Conservation (phyloP, 2,329 filamentous ascomycete species). For the Colletotrichum destructivum region DNA sequence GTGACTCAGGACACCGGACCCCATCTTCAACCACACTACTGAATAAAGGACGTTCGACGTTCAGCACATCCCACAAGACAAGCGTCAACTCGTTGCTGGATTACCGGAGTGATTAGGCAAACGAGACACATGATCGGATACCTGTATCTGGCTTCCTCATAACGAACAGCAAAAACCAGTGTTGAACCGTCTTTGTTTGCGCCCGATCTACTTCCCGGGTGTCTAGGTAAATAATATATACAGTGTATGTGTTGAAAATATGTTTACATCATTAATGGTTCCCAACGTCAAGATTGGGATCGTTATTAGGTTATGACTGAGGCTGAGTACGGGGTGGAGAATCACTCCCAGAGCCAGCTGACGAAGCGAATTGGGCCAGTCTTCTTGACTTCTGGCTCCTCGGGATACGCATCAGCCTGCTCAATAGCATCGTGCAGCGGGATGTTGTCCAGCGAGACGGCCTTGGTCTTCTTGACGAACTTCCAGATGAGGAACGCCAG, state of each 20-base stretch:
- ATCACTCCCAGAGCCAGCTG: conserved; percentile 56
- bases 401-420: conserved; percentile 56
- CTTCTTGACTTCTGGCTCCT: conserved; percentile 49
- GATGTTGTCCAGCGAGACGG: conserved; percentile 65
- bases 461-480: conserved; percentile 72
- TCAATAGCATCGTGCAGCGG: conserved; percentile 67
- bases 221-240: background rate
- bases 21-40: no score
- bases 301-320: background rate
- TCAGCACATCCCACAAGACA: no score
- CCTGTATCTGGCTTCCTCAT: no score
- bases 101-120: background rate
- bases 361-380: conserved; percentile 49
- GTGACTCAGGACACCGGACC: background rate
- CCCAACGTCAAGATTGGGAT: background rate
- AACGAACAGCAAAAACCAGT: background rate
- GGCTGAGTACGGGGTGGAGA: no score
- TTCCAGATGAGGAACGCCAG: conserved; percentile 76
- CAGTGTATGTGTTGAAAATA: conserved; percentile 29
- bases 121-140: no score
- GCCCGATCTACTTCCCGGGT: background rate
- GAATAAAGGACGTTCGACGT: no score
- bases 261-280: background rate
- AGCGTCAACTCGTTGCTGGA: background rate
- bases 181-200: background rate